Conservation (phyloP, 1,139 yeast species). For the Eremothecium sinecaudum region DNA sequence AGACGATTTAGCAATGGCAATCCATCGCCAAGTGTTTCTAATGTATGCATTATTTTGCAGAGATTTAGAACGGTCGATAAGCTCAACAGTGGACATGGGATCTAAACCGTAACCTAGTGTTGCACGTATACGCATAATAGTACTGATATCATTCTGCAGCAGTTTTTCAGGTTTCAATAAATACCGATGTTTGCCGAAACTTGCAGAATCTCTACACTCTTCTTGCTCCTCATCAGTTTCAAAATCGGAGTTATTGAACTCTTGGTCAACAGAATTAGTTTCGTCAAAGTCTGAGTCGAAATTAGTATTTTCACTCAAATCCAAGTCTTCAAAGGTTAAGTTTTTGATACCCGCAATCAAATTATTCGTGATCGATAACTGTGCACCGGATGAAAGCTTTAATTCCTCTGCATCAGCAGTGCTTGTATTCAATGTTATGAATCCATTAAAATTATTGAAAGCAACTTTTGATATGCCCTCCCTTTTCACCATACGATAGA, state of each 20-base stretch:
- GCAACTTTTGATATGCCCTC: conserved; percentile 57
- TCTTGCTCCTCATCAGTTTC: conserved; percentile 19
- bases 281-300: conserved; percentile 11
- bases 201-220: conserved; percentile 19
- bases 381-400: conserved; percentile 31
- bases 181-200: conserved; percentile 17
- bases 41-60: conserved; percentile 52
- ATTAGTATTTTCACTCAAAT: conserved; percentile 22
- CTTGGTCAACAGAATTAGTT: conserved; percentile 11
- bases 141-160: conserved; percentile 54
- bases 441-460: conserved; percentile 65
- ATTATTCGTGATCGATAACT: conserved; percentile 27
- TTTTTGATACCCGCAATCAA: conserved; percentile 17
- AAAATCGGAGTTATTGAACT: conserved; percentile 10
- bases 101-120: conserved; percentile 64
- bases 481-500: conserved; percentile 66
- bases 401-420: conserved; percentile 27
- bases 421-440: conserved; percentile 56
- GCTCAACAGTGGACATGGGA: conserved; percentile 51
- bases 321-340: conserved; percentile 29
- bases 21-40: conserved; percentile 85
- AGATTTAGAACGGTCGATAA: conserved; percentile 45
- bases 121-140: conserved; percentile 62
- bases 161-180: conserved; percentile 32
- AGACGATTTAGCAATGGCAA: conserved; percentile 59